Evolutionary conservation across 352 stramenopile species (phyloP).

Genomic region (Pythium chondricola): DNA sequence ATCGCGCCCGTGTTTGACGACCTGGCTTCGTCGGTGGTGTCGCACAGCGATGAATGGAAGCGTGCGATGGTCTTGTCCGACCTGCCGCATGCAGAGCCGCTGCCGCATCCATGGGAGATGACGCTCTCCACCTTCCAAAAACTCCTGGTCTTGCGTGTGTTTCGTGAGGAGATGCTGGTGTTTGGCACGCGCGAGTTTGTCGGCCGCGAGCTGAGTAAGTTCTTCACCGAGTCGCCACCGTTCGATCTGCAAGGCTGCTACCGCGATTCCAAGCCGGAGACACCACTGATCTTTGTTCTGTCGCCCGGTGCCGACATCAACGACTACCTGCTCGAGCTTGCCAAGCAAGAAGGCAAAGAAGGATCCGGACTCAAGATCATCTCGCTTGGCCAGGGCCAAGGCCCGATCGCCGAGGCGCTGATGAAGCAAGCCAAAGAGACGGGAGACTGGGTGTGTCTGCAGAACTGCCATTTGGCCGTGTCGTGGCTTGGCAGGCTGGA

Average conservation of each 20-base stretch:
- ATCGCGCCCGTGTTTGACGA: slow-evolving; percentile 47
- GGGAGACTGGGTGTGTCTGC: slow-evolving; percentile 93
- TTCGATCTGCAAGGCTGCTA: slow-evolving; percentile 92
- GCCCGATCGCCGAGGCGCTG: slow-evolving; percentile 85
- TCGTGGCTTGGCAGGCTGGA: slow-evolving; percentile 88
- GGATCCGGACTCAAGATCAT: slow-evolving; percentile 88
- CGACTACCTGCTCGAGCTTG: slow-evolving; percentile 90
- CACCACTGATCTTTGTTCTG: slow-evolving; percentile 92
- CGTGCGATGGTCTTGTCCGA: slow-evolving; percentile 69
- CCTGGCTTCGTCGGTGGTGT: slow-evolving; percentile 39
- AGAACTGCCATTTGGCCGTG: slow-evolving; percentile 93
- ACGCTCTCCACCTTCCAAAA: slow-evolving; percentile 85
- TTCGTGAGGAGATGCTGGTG: slow-evolving; percentile 88
- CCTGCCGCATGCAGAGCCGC: slow-evolving; percentile 55
- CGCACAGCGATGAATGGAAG: slow-evolving; percentile 61
- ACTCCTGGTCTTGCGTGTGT: slow-evolving; percentile 84
- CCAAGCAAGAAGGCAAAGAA: slow-evolving; percentile 87
- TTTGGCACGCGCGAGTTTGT: slow-evolving; percentile 88
- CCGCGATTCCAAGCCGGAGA: slow-evolving; percentile 87
- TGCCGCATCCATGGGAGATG: slow-evolving; percentile 69
- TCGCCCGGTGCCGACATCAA: slow-evolving; percentile 92
- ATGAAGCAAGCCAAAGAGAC: slow-evolving; percentile 88
- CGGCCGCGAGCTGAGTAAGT: slow-evolving; percentile 54
- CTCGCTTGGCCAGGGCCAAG: slow-evolving; percentile 92
- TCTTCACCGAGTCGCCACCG: slow-evolving; percentile 88